Conservation (phyloP, 2,329 filamentous ascomycete species). For the Reticulascus tulasneorum region DNA sequence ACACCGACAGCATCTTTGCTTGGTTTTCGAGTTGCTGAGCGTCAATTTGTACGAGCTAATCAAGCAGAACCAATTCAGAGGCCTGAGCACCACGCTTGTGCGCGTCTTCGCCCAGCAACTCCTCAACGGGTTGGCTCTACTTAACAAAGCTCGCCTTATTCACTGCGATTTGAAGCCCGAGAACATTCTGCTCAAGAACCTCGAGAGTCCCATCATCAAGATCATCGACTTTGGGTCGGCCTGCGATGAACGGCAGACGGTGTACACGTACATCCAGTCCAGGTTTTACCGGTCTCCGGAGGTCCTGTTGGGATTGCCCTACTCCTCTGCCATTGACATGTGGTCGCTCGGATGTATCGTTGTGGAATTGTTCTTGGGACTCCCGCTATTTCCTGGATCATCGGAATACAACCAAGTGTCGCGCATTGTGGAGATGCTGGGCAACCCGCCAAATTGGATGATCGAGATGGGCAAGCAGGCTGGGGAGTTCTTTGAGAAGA, state of each 20-base stretch:
- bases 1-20: slow-evolving; percentile 90
- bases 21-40: slow-evolving; percentile 93
- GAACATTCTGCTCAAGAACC: slow-evolving; percentile 95
- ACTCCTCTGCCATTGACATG: slow-evolving; percentile 99
- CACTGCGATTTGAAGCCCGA: slow-evolving; percentile 98
- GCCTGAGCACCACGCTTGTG: slow-evolving; percentile 92
- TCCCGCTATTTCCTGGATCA: slow-evolving; percentile 92
- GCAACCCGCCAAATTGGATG: slow-evolving; percentile 97
- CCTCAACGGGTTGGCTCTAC: slow-evolving; percentile 81
- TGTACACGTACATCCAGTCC: slow-evolving; percentile 99
- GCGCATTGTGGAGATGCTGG: slow-evolving; percentile 96
- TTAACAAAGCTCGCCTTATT: slow-evolving; percentile 95
- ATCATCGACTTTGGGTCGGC: slow-evolving; percentile 99
- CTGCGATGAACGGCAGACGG: slow-evolving; percentile 95
- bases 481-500: slow-evolving; percentile 94
- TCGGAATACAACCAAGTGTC: slow-evolving; percentile 99
- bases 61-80: slow-evolving; percentile 98
- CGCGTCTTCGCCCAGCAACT: slow-evolving; percentile 97
- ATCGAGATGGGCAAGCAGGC: slow-evolving; percentile 98
- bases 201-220: slow-evolving; percentile 98
- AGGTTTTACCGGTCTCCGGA: slow-evolving; percentile 97
- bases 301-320: slow-evolving; percentile 89
- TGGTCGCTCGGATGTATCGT: slow-evolving; percentile 99
- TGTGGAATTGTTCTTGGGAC: slow-evolving; percentile 90
- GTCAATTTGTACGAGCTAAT: slow-evolving; percentile 98